These are phyloP conservation scores for Themeda triandra DNA, from an alignment of 176 grass and related monocot genomes.

Conservation along the genomic window DNA sequence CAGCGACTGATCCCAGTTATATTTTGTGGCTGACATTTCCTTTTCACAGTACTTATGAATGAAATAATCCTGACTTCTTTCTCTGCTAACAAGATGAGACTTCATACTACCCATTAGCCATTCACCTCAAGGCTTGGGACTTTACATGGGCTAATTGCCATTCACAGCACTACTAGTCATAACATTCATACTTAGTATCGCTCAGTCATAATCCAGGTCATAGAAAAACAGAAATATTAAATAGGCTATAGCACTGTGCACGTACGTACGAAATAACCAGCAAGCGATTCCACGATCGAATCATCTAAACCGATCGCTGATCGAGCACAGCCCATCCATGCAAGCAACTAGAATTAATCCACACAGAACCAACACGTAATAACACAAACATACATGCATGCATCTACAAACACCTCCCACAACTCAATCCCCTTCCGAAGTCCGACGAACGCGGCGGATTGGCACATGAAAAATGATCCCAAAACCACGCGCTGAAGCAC, in stretches of 20 bases:
- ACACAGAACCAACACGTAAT: conserved; percentile 31
- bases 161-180: not conserved
- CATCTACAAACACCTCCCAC: not conserved
- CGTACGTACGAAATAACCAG: not conserved
- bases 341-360: conserved; percentile 6
- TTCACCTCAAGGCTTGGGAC: not conserved
- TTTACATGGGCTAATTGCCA: conserved; percentile 10
- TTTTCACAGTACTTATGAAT: not conserved
- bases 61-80: not conserved
- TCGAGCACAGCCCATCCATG: not conserved
- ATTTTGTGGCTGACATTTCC: not conserved
- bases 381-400: not conserved
- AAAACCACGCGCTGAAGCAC: not conserved
- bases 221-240: not conserved
- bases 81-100: not conserved
- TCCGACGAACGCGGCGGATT: not conserved
- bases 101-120: not conserved
- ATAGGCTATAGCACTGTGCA: not conserved
- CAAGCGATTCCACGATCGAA: not conserved
- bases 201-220: not conserved
- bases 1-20: not conserved
- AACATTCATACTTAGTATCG: not conserved
- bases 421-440: not conserved
- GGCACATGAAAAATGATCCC: not conserved
- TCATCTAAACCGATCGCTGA: not conserved